Percentiles rank a stretch among this genome's conserved stretches.
phyloP scores from a whole-genome alignment of 2,329 filamentous ascomycete genomes.

The Trichophyton simii region DNA sequence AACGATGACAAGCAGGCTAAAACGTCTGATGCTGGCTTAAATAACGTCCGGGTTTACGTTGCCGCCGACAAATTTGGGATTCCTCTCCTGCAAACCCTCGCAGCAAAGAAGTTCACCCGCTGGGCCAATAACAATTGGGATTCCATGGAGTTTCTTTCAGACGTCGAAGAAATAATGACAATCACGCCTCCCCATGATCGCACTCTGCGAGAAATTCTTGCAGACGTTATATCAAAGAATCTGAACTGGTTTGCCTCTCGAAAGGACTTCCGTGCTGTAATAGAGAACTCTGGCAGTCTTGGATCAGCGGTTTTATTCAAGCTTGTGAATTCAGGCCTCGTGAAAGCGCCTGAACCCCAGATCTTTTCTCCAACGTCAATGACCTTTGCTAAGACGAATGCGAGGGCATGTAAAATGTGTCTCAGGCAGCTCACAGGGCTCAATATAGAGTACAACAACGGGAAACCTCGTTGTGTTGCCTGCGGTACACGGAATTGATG shows the following conservation, averaged over 20 bases:
- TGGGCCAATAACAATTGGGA: background rate
- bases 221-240: background rate
- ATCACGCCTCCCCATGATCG: background rate
- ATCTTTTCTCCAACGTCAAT: too few species aligned
- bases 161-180: background rate
- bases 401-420: background rate
- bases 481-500: background rate
- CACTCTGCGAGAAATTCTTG: background rate
- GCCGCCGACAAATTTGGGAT: conserved; percentile 2
- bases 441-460: background rate
- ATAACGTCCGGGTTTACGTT: background rate
- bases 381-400: too few species aligned
- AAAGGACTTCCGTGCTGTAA: background rate
- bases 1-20: background rate
- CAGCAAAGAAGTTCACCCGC: background rate
- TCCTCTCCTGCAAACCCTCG: background rate
- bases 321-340: background rate
- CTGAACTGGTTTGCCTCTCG: background rate
- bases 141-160: background rate
- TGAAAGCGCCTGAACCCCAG: background rate
- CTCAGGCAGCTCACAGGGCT: background rate
- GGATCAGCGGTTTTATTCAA: background rate
- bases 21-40: background rate
- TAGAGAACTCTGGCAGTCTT: background rate
- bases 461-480: background rate